phyloP scores from a whole-genome alignment of 2,329 filamentous ascomycete species.

The Aspergillus pseudotamarii region DNA sequence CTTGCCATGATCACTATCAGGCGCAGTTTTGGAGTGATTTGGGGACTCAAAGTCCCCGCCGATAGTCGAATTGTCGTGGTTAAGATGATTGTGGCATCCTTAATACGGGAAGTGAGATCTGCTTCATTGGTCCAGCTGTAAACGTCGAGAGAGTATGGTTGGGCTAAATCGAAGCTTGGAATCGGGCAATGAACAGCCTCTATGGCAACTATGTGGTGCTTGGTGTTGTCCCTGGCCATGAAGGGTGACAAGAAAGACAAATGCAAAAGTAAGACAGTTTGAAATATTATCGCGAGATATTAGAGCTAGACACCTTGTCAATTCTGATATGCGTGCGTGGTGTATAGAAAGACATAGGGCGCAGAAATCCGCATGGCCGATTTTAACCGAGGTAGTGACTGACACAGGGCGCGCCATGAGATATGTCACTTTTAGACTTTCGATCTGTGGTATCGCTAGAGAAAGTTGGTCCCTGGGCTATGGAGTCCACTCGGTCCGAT shows the following conservation, averaged over 20 bases:
- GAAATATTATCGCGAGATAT: not conserved
- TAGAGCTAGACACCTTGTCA: not conserved
- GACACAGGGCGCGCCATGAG: not conserved
- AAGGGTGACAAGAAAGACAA: not conserved
- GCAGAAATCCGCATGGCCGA: not conserved
- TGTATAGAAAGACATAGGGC: not conserved
- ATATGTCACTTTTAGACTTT: not conserved
- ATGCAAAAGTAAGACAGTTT: not conserved
- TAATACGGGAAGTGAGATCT: constrained; percentile 40
- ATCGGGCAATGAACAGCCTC: constrained; percentile 48
- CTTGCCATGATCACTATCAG: constrained; percentile 51
- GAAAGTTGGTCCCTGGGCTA: not conserved
- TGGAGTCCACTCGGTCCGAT: not conserved
- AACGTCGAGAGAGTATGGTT: constrained; percentile 39
- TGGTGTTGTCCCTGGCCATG: not conserved
- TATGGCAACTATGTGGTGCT: constrained; percentile 51
- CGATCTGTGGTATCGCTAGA: not conserved
- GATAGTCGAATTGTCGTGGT: constrained; percentile 37
- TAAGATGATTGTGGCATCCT: constrained; percentile 52
- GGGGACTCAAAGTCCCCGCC: constrained; percentile 40
- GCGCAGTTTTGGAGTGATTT: constrained; percentile 17
- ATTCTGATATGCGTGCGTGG: not conserved
- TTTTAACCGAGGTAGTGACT: not conserved
- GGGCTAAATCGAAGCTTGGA: constrained; percentile 45
- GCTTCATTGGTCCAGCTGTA: constrained; percentile 39